Conservation (phyloP, 495 filamentous ascomycete genomes). For the Annulohypoxylon moriforme region DNA sequence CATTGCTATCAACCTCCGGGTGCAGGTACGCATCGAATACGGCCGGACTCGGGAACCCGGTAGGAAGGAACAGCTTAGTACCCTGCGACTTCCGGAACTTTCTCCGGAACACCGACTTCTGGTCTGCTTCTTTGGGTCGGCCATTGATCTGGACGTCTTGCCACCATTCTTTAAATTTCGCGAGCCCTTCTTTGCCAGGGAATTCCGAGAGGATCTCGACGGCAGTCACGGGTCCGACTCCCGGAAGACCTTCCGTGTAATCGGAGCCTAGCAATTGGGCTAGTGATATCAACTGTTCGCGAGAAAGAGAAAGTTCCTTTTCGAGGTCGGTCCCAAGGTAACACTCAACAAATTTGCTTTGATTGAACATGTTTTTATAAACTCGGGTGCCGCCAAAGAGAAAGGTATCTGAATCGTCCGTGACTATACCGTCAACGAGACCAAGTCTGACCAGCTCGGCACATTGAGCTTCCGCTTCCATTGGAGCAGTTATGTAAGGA, state of each 20-base stretch:
- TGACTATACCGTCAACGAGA: constrained; percentile 97
- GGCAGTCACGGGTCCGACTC: constrained; percentile 92
- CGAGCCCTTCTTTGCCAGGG: constrained; percentile 60
- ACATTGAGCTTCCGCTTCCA: constrained; percentile 99
- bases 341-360: constrained; percentile 96
- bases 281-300: constrained; percentile 83
- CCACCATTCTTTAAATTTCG: constrained; percentile 90
- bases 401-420: constrained; percentile 96
- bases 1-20: constrained; percentile 83
- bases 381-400: constrained; percentile 95
- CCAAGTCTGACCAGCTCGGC: constrained; percentile 87
- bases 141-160: constrained; percentile 71
- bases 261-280: constrained; percentile 92
- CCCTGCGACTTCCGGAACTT: constrained; percentile 81
- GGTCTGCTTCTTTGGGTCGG: constrained; percentile 64
- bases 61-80: constrained; percentile 85
- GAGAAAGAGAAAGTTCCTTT: constrained; percentile 85
- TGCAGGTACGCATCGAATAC: constrained; percentile 85
- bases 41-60: constrained; percentile 76
- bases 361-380: constrained; percentile 99
- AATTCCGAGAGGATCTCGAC: constrained; percentile 96
- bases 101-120: constrained; percentile 72
- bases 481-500: constrained; percentile 95
- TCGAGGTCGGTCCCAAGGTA: constrained; percentile 90
- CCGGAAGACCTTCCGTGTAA: constrained; percentile 91